A percentile compares a stretch with the other conserved stretches of the same genome.
These are phyloP conservation scores for Saccharomycopsis guyanensis DNA, from an alignment of 805 yeast species.

Conservation along the genomic window DNA sequence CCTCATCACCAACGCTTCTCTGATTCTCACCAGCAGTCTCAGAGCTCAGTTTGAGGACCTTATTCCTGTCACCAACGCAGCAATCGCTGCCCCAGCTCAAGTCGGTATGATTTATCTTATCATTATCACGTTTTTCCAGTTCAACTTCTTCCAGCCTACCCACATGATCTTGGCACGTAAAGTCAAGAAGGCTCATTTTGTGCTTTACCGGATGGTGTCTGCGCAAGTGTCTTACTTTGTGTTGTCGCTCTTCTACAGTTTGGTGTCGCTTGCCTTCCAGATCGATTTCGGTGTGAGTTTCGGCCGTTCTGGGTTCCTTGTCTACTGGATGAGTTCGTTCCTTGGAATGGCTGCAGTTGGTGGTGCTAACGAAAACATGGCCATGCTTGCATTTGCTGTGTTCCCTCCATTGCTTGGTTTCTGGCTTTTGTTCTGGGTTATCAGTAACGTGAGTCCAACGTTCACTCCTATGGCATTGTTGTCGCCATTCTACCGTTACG, in stretches of 20 bases:
- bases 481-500: constrained; percentile 36
- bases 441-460: constrained; percentile 52
- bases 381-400: constrained; percentile 38
- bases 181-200: constrained; percentile 33
- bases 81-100: constrained; percentile 51
- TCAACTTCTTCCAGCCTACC: constrained; percentile 44
- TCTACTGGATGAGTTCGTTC: constrained; percentile 54
- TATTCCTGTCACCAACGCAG: constrained; percentile 37
- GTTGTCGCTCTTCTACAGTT: constrained; percentile 45
- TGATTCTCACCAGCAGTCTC: constrained; percentile 28
- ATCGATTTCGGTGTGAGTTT: constrained; percentile 43
- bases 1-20: constrained; percentile 24
- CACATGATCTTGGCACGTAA: constrained; percentile 38
- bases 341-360: constrained; percentile 65
- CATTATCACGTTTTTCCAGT: constrained; percentile 62
- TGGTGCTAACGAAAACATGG: constrained; percentile 53
- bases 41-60: constrained; percentile 31
- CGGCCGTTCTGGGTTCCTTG: constrained; percentile 58
- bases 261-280: constrained; percentile 57
- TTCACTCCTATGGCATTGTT: constrained; percentile 43
- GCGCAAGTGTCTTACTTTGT: constrained; percentile 44
- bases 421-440: constrained; percentile 61
- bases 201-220: constrained; percentile 39
- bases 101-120: constrained; percentile 62
- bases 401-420: constrained; percentile 61